phyloP scores from a whole-genome alignment of 2,329 filamentous ascomycete genomes.

The Harringtonia aguacate region DNA sequence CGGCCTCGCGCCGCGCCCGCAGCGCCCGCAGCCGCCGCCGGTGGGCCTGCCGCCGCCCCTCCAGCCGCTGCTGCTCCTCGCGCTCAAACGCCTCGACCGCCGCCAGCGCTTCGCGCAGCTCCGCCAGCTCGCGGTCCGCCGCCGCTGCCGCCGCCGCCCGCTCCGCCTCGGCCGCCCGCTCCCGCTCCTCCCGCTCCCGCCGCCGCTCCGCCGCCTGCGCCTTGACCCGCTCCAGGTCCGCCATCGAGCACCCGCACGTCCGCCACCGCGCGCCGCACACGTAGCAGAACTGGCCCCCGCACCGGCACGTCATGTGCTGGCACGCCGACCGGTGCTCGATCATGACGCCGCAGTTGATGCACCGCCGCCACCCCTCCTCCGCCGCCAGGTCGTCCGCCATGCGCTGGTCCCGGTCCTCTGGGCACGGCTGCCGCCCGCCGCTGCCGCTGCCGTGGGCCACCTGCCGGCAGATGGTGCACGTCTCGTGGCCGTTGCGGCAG shows the following conservation, averaged over 20 bases:
- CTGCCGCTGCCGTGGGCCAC: constrained; percentile 23
- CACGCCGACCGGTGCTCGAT: constrained; percentile 73
- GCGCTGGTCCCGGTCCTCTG: constrained; percentile 34
- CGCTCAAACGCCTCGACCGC: constrained; percentile 38
- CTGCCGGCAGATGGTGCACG: constrained; percentile 40
- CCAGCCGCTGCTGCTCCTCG: constrained; percentile 30
- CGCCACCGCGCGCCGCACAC: constrained; percentile 64
- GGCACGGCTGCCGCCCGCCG: constrained; percentile 30
- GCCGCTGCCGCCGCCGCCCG: constrained; percentile 18
- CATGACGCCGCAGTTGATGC: constrained; percentile 55
- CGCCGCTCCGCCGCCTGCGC: constrained; percentile 22
- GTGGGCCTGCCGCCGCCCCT: constrained; percentile 26
- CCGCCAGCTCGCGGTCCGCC: constrained; percentile 19
- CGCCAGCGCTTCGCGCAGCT: constrained; percentile 27
- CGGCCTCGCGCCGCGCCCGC: constrained; percentile 26
- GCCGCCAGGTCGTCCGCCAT: constrained; percentile 51
- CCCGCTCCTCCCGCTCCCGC: constrained; percentile 15
- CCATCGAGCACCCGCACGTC: constrained; percentile 54
- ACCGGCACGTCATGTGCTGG: constrained; percentile 81
- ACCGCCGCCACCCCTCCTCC: constrained; percentile 64
- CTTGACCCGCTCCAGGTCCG: constrained; percentile 32
- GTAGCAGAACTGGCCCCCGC: constrained; percentile 76
- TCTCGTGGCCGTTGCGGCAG: constrained; percentile 27
- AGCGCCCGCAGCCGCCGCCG: constrained; percentile 26
- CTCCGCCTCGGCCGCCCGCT: not conserved